phyloP scores from a whole-genome alignment of 495 filamentous ascomycete genomes.

The Cercophora scortea region DNA sequence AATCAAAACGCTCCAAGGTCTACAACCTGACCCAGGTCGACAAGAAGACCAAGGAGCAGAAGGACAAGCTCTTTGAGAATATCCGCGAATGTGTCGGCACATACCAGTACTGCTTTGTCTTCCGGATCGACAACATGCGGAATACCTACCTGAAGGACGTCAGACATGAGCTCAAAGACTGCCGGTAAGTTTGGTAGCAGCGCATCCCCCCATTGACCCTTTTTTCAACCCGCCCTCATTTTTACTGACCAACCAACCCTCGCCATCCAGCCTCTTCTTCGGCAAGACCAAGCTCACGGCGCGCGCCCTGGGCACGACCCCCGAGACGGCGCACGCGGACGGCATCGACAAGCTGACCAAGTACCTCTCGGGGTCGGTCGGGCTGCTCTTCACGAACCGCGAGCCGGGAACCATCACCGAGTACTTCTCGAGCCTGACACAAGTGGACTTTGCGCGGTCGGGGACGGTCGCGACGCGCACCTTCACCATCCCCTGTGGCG shows the following conservation, averaged over 20 bases:
- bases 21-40: conserved; percentile 80
- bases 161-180: conserved; percentile 71
- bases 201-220: not conserved
- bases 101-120: conserved; percentile 88
- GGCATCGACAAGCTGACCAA: conserved; percentile 60
- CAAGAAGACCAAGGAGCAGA: conserved; percentile 86
- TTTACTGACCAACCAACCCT: not conserved
- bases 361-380: conserved; percentile 75
- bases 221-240: too few species aligned
- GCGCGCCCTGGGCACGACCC: conserved; percentile 69
- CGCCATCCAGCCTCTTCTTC: conserved; percentile 69
- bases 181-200: conserved; percentile 53
- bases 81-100: conserved; percentile 77
- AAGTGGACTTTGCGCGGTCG: conserved; percentile 82
- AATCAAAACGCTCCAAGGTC: conserved; percentile 86
- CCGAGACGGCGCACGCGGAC: conserved; percentile 68
- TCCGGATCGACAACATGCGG: conserved; percentile 94
- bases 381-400: conserved; percentile 82
- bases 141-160: conserved; percentile 95
- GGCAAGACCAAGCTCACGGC: conserved; percentile 99
- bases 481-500: conserved; percentile 71
- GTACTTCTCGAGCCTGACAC: conserved; percentile 60
- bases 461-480: conserved; percentile 64
- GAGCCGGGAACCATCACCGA: conserved; percentile 49
- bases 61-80: conserved; percentile 77